Evolutionary conservation across 2,329 filamentous ascomycete species (phyloP), one percentile per base, ranked within the genome.

Genomic region (Trichoderma sp.): DNA sequence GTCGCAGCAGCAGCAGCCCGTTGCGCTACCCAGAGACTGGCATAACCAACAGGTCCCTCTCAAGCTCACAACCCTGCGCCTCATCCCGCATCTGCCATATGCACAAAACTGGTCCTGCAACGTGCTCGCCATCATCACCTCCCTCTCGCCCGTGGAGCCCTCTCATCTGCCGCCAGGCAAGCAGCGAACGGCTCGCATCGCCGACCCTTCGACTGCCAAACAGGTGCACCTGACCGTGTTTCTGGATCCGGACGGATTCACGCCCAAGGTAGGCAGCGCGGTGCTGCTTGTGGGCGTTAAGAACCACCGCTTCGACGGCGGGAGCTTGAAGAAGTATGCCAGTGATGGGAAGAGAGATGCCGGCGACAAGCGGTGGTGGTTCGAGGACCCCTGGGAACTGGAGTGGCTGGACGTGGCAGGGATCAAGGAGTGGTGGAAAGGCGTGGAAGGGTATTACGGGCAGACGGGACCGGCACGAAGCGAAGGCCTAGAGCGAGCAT

Each of bases 61-160:
- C 19, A 87, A 85, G 71, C 82, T 88, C 33, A 87, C 85, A 0
- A 79, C 80, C 4, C 79, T 88, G 14, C 80, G 80, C 58, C 78
- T 82, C 7, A 83, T 88, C 60, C 84, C 85, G 0, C 78, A 82
- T 70, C 80, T 88, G 0, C 86, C 85, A 1, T 88, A 86, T 76
- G 83, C 83, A 65, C 85, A 87, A 70, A 88, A 88, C 74, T 88
- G 85, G 86, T 84, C 83, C 57, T 82, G 85, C 75, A 88, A 88
- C 71, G 78, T 87, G 7, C 81, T 88, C 4, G 85, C 81, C 67
- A 79, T 88, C n/a, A 70, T 88, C 4, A 76, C 79, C 0, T 81
- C 81, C 1, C 76, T 88, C 4, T 84, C 83, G 0, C 79, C 77
- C 0, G 76, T 87, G 19, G 83, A 87, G 69, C 79, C 85, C 1